These are phyloP conservation scores for Candida sp. DNA, from an alignment of 1,139 yeast genomes.

Conservation along the genomic window DNA sequence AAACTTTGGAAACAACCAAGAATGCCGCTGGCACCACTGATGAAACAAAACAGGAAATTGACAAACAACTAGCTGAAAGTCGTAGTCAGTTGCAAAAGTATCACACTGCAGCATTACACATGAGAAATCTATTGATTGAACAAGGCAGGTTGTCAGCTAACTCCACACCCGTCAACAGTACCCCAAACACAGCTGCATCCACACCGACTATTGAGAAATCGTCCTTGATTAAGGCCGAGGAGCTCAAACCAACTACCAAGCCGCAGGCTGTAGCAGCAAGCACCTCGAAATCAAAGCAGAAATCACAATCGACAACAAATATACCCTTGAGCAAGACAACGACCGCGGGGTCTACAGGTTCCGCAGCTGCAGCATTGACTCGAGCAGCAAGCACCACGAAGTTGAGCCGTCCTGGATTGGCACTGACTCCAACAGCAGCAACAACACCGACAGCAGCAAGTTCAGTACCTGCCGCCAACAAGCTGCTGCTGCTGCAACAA, in stretches of 20 bases:
- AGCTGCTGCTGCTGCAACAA: slow-evolving; percentile 2
- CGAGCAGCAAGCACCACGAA: slow-evolving; percentile 3
- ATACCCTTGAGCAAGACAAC: slow-evolving; percentile 2
- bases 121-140: slow-evolving; percentile 42
- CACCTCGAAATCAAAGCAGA: slow-evolving; percentile 6
- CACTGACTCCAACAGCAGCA: slow-evolving; percentile 12
- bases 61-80: slow-evolving; percentile 37
- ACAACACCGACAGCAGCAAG: slow-evolving; percentile 14
- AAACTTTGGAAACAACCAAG: slow-evolving; percentile 26
- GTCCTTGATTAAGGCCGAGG: slow-evolving; percentile 6
- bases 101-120: slow-evolving; percentile 42
- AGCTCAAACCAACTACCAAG: slow-evolving; percentile 1
- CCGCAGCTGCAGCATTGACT: slow-evolving; percentile 4
- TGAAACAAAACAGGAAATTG: slow-evolving; percentile 24
- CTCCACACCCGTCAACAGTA: slow-evolving; percentile 14
- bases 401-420: slow-evolving; percentile 1
- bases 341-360: slow-evolving; percentile 3
- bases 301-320: not conserved
- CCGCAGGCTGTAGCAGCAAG: not conserved
- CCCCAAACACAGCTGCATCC: slow-evolving; percentile 8
- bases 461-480: too few relatives aligned
- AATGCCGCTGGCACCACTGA: slow-evolving; percentile 25
- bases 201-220: slow-evolving; percentile 9
- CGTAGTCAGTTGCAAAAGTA: slow-evolving; percentile 39
- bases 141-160: slow-evolving; percentile 27